Evolutionary conservation across 2,329 filamentous ascomycete species (phyloP).

Genomic region (Colletotrichum tamarilloi): DNA sequence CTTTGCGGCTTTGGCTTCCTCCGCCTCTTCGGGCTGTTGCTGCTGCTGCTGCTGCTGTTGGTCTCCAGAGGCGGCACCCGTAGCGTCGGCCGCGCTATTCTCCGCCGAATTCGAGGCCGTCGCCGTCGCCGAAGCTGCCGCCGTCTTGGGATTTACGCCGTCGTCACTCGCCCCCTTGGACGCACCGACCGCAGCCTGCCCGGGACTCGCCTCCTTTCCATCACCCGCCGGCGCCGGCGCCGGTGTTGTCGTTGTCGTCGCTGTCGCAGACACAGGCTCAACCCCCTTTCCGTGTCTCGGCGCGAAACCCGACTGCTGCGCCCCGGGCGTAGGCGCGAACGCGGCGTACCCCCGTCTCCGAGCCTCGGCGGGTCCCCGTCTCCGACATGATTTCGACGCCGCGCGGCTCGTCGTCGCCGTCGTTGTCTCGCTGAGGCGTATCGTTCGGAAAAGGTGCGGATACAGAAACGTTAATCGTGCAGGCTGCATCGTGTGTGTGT

Average conservation of each 20-base stretch:
- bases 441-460: constrained; percentile 71
- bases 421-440: constrained; percentile 55
- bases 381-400: constrained; percentile 29
- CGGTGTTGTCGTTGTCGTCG: constrained; percentile 38
- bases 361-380: constrained; percentile 34
- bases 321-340: constrained; percentile 47
- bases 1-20: constrained; percentile 40
- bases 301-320: constrained; percentile 59
- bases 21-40: not conserved
- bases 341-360: constrained; percentile 44
- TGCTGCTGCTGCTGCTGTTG: not conserved
- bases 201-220: not conserved
- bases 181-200: not conserved
- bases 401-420: constrained; percentile 52
- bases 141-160: constrained; percentile 33
- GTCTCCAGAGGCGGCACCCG: not conserved
- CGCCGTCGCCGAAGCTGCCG: constrained; percentile 32
- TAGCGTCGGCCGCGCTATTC: not conserved
- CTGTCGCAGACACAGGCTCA: constrained; percentile 56
- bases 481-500: constrained; percentile 63
- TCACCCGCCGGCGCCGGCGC: constrained; percentile 37
- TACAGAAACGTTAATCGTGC: constrained; percentile 75
- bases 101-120: constrained; percentile 32
- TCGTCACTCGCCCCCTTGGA: constrained; percentile 7
- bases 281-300: constrained; percentile 71